phyloP scores from a whole-genome alignment of 2,329 filamentous ascomycete species.

The Cercospora beticola region DNA sequence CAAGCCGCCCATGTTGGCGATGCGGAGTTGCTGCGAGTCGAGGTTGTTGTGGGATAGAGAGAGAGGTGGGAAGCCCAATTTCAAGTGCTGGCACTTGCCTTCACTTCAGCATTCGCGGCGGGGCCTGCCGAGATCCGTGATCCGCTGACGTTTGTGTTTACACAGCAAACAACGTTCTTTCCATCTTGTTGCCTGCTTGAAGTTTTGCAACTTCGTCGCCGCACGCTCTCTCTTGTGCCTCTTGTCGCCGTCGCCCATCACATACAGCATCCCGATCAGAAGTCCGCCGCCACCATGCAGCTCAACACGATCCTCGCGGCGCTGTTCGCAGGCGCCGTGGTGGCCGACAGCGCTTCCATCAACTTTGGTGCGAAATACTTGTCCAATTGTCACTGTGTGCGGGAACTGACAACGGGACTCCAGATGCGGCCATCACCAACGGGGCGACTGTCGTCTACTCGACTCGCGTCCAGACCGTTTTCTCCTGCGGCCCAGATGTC shows the following conservation, averaged over 20 bases:
- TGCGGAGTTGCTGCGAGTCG: neutral
- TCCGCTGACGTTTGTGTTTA: neutral
- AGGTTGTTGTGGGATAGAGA: neutral
- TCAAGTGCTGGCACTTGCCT: neutral
- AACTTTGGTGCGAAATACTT: neutral
- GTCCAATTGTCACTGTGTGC: neutral
- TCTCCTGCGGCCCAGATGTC: slow-evolving; percentile 42
- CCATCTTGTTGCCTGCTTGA: neutral
- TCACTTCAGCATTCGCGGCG: neutral
- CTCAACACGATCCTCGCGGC: slow-evolving; percentile 14
- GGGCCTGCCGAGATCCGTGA: neutral
- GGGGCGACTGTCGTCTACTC: slow-evolving; percentile 44
- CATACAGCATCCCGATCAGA: neutral
- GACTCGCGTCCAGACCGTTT: slow-evolving; percentile 47
- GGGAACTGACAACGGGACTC: neutral
- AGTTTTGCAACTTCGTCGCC: neutral
- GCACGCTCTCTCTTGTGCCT: neutral
- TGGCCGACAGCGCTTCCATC: slow-evolving; percentile 1
- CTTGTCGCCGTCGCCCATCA: neutral
- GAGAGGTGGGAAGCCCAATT: neutral
- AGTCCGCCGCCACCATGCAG: slow-evolving; percentile 13
- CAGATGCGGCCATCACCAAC: slow-evolving; percentile 36
- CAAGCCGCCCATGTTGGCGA: neutral
- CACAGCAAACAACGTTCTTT: neutral
- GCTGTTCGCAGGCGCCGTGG: slow-evolving; percentile 7